phyloP scores from a whole-genome alignment of 495 filamentous ascomycete species.

The Corynascus novoguineensis region DNA sequence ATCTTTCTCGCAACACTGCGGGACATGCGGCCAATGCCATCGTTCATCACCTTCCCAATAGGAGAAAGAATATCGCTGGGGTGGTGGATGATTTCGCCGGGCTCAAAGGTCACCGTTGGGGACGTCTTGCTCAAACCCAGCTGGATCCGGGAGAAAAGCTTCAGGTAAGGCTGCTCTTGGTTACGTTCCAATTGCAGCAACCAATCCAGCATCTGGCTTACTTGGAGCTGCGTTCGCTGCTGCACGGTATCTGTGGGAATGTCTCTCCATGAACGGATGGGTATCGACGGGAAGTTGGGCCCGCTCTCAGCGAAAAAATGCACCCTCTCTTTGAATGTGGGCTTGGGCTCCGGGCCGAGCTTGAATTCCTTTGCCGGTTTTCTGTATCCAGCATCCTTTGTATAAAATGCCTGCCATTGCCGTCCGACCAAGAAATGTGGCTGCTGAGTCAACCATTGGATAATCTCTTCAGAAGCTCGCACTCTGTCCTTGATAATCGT shows the following conservation, averaged over 20 bases:
- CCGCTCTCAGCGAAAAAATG: slow-evolving; percentile 45
- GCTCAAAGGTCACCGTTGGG: slow-evolving; percentile 32
- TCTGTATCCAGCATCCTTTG: slow-evolving; percentile 35
- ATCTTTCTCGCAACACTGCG: slow-evolving; percentile 55
- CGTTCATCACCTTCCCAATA: slow-evolving; percentile 61
- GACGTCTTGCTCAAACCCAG: slow-evolving; percentile 43
- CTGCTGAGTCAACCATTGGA: slow-evolving; percentile 35
- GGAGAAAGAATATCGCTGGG: slow-evolving; percentile 34
- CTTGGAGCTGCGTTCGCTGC: slow-evolving; percentile 27
- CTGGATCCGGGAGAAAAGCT: slow-evolving; percentile 40
- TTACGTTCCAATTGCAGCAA: slow-evolving; percentile 38
- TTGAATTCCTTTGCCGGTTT: slow-evolving; percentile 33
- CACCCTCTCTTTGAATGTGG: slow-evolving; percentile 35
- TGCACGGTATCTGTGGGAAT: slow-evolving; percentile 10
- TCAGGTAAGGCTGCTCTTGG: slow-evolving; percentile 31
- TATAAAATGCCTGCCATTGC: slow-evolving; percentile 42
- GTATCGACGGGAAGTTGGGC: slow-evolving; percentile 24
- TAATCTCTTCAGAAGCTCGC: slow-evolving; percentile 31
- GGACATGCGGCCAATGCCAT: slow-evolving; percentile 73
- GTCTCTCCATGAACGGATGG: not conserved
- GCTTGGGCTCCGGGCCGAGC: slow-evolving; percentile 32
- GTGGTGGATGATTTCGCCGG: slow-evolving; percentile 33
- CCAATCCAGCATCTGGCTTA: slow-evolving; percentile 39
- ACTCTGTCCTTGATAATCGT: slow-evolving; percentile 18
- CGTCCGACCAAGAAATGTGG: slow-evolving; percentile 40